Conservation (phyloP, 768 basidiomycete genomes). For the Wakefieldia striispora region DNA sequence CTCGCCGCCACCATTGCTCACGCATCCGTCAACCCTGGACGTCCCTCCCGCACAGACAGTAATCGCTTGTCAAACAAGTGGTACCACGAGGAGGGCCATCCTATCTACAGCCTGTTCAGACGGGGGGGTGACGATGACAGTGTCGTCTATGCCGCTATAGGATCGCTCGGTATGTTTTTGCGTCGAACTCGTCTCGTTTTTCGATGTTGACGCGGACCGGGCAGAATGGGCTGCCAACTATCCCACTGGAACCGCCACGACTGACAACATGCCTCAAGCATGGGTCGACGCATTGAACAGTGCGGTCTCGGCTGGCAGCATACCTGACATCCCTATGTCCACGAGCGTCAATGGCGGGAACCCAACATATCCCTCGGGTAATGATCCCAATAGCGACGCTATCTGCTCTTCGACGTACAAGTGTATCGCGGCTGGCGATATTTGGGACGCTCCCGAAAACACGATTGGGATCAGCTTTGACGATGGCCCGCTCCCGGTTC, state of each 20-base stretch:
- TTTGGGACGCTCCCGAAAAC: slow-evolving; percentile 77
- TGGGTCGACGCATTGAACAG: slow-evolving; percentile 74
- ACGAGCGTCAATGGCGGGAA: slow-evolving; percentile 31
- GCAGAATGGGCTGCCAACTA: slow-evolving; percentile 64
- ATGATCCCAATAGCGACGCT: slow-evolving; percentile 41
- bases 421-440: slow-evolving; percentile 58
- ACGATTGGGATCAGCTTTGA: slow-evolving; percentile 70
- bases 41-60: slow-evolving; percentile 18
- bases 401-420: slow-evolving; percentile 80
- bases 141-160: slow-evolving; percentile 49
- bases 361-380: slow-evolving; percentile 38
- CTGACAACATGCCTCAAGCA: slow-evolving; percentile 50
- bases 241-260: slow-evolving; percentile 52
- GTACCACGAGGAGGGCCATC: slow-evolving; percentile 63
- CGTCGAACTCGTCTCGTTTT: not conserved
- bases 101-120: slow-evolving; percentile 59
- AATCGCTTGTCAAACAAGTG: slow-evolving; percentile 40
- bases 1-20: slow-evolving; percentile 23
- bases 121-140: slow-evolving; percentile 48
- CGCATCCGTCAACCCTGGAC: slow-evolving; percentile 18
- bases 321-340: slow-evolving; percentile 65
- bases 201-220: not conserved
- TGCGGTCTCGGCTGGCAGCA: slow-evolving; percentile 65
- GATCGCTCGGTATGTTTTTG: slow-evolving; percentile 50
- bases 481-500: slow-evolving; percentile 67